Evolutionary conservation across 1,284 basidiomycete genomes (phyloP).

Genomic region (Agroathelia rolfsii): DNA sequence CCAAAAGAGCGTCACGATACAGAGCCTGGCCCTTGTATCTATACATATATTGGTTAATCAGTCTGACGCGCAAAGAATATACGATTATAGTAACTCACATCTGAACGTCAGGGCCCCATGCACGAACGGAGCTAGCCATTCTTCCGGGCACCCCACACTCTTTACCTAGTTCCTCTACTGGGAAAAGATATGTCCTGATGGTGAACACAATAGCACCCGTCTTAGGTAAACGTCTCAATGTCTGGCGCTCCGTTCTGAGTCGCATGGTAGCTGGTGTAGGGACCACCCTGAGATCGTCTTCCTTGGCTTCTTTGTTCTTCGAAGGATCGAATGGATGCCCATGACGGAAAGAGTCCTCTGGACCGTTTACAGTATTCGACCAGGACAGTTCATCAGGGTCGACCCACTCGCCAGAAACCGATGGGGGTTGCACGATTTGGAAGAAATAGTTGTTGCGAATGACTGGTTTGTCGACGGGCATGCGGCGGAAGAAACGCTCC

Average conservation of each 20-base stretch:
- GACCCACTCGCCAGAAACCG: constrained; percentile 18
- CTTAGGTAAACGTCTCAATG: constrained; percentile 53
- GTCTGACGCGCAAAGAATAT: too few species aligned
- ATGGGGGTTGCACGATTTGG: constrained; percentile 36
- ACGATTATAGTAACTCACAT: too few species aligned
- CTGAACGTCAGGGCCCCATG: constrained; percentile 61
- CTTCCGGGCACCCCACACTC: constrained; percentile 61
- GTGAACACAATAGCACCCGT: constrained; percentile 71
- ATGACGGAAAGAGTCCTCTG: constrained; percentile 44
- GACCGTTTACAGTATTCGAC: constrained; percentile 53
- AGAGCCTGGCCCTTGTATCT: constrained; percentile 50
- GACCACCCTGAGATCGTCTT: constrained; percentile 15
- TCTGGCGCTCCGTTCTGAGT: constrained; percentile 65
- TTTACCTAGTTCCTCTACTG: constrained; percentile 42
- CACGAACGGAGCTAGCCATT: constrained; percentile 55
- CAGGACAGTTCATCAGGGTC: constrained; percentile 64
- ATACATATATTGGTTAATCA: too few species aligned
- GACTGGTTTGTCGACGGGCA: constrained; percentile 60
- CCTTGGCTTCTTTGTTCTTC: too few species aligned
- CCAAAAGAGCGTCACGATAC: constrained; percentile 35
- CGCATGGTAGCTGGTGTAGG: constrained; percentile 38
- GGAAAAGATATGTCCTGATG: constrained; percentile 64
- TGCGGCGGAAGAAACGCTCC: constrained; percentile 58
- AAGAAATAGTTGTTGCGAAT: constrained; percentile 66
- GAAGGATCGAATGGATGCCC: constrained; percentile 21